A percentile compares a stretch with the other conserved stretches of the same genome.
These are phyloP conservation scores for Hypoxylon rickii DNA, from an alignment of 495 filamentous ascomycete genomes.

Conservation along the genomic window DNA sequence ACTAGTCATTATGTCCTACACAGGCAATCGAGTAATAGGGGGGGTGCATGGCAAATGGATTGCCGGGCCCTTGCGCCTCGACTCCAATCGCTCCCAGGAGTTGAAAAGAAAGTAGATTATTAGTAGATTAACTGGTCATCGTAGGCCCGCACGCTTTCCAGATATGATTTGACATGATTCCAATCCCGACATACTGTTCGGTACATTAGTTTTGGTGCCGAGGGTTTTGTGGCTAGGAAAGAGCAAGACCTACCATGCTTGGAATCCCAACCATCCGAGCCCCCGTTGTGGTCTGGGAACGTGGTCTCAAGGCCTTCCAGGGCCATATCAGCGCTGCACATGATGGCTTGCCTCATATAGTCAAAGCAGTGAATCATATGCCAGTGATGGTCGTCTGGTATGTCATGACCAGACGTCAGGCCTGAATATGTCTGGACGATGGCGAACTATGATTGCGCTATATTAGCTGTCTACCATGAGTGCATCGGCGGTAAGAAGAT, in stretches of 20 bases:
- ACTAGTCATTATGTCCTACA: too few relatives aligned
- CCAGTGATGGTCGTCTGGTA: slow-evolving; percentile 55
- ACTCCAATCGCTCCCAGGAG: slow-evolving; percentile 6
- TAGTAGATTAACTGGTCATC: slow-evolving; percentile 52
- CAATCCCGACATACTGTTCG: slow-evolving; percentile 48
- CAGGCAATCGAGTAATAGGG: too few relatives aligned
- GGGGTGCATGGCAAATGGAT: too few relatives aligned
- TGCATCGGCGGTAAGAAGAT: too few relatives aligned
- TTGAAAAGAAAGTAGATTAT: neutral
- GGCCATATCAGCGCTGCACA: slow-evolving; percentile 51
- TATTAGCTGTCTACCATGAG: neutral
- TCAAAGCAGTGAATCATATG: slow-evolving; percentile 58
- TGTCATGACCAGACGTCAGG: slow-evolving; percentile 40
- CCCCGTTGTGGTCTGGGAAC: slow-evolving; percentile 52
- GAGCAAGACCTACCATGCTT: slow-evolving; percentile 44
- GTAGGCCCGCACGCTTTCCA: slow-evolving; percentile 52
- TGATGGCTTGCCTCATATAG: slow-evolving; percentile 52
- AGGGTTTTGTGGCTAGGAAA: neutral
- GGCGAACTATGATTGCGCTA: slow-evolving; percentile 38
- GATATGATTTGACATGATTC: slow-evolving; percentile 43
- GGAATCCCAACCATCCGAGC: slow-evolving; percentile 53
- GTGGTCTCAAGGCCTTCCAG: slow-evolving; percentile 51
- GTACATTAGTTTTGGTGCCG: slow-evolving; percentile 8
- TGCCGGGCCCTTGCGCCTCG: too few relatives aligned
- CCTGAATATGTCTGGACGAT: slow-evolving; percentile 52